Conservation (phyloP, 1,284 basidiomycete species). For the Mycena sp. region DNA sequence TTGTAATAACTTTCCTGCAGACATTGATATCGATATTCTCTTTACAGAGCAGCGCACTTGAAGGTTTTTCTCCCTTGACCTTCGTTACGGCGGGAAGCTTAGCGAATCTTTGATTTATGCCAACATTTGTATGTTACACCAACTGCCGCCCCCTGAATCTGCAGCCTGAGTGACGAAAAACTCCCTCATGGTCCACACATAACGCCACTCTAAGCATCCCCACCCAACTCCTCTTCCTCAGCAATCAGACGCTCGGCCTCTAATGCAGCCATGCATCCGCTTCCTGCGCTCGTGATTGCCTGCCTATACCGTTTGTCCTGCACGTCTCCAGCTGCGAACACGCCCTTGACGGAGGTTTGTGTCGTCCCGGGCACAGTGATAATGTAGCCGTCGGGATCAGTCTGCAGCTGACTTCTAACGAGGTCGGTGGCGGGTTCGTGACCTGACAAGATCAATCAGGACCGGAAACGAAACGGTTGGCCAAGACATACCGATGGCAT, state of each 20-base stretch:
- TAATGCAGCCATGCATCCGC: slow-evolving; percentile 94
- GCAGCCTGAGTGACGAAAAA: too few relatives aligned
- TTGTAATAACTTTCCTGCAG: too few relatives aligned
- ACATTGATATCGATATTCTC: too few relatives aligned
- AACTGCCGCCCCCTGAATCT: too few relatives aligned
- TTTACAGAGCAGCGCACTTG: too few relatives aligned
- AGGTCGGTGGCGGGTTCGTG: slow-evolving; percentile 94
- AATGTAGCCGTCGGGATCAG: slow-evolving; percentile 95
- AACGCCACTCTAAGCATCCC: slow-evolving; percentile 13
- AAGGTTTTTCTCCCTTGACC: too few relatives aligned
- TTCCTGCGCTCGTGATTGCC: slow-evolving; percentile 93
- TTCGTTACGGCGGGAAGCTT: too few relatives aligned
- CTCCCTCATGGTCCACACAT: too few relatives aligned
- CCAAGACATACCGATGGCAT: slow-evolving; percentile 79
- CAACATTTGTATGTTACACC: too few relatives aligned
- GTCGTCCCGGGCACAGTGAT: slow-evolving; percentile 96
- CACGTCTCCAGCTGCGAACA: slow-evolving; percentile 98
- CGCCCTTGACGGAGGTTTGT: slow-evolving; percentile 92
- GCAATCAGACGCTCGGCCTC: slow-evolving; percentile 93
- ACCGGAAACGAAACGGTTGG: not conserved
- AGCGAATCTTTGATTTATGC: too few relatives aligned
- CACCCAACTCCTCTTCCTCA: slow-evolving; percentile 80
- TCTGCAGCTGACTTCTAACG: slow-evolving; percentile 88
- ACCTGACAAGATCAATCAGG: slow-evolving; percentile 39
- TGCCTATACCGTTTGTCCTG: slow-evolving; percentile 98